phyloP scores from a whole-genome alignment of 148 eudicot genomes.

The Chenopodium album region DNA sequence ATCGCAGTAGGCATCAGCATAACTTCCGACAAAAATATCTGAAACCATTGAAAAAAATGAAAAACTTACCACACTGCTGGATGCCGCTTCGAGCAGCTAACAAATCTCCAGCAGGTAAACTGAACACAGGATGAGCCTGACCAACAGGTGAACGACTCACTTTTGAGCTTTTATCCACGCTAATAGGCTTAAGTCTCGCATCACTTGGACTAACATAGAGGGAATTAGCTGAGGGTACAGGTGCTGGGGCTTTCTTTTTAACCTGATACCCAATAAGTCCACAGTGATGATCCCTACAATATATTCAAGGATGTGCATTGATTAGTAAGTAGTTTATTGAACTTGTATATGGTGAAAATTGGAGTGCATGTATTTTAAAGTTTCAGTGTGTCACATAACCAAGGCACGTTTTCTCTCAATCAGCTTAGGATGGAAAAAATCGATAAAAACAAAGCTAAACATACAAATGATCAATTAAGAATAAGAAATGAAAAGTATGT shows the following conservation, averaged over 20 bases:
- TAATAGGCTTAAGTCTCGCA: conserved; percentile 15
- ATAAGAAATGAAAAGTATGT: not conserved
- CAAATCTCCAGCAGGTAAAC: conserved; percentile 15
- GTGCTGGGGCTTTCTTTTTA: conserved; percentile 39
- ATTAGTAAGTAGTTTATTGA: conserved; percentile 5
- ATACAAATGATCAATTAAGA: not conserved
- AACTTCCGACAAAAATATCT: not conserved
- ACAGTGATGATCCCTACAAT: conserved; percentile 79
- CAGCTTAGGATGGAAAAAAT: not conserved
- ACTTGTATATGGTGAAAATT: not conserved
- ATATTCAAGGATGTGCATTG: conserved; percentile 17
- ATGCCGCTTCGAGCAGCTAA: conserved; percentile 17
- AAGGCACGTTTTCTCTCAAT: not conserved
- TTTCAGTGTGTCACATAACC: not conserved
- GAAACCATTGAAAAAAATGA: not conserved
- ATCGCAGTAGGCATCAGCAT: conserved; percentile 3
- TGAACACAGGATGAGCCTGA: conserved; percentile 18
- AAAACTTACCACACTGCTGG: conserved; percentile 27
- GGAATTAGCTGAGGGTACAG: conserved; percentile 19
- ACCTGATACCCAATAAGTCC: conserved; percentile 71
- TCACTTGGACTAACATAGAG: conserved; percentile 26
- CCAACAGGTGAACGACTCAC: conserved; percentile 2
- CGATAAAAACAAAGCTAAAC: not conserved
- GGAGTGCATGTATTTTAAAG: not conserved
- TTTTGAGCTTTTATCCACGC: conserved; percentile 8